These are phyloP conservation scores for Hydrangea macrophylla DNA, from an alignment of 148 eudicot genomes.

Conservation along the genomic window DNA sequence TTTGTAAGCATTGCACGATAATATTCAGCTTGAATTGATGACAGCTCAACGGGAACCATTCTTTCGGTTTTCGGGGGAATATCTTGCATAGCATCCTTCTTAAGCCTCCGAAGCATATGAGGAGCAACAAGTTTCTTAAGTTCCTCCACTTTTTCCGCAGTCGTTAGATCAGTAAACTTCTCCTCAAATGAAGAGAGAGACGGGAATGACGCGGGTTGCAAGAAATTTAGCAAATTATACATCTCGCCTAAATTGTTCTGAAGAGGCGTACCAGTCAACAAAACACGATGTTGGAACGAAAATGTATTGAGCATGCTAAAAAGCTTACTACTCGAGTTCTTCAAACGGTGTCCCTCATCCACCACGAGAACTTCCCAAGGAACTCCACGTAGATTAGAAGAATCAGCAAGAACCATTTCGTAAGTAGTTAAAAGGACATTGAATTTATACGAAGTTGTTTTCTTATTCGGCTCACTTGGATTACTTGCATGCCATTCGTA, in stretches of 20 bases:
- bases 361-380: slow-evolving; percentile 99
- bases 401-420: slow-evolving; percentile 93
- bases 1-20: slow-evolving; percentile 98
- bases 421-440: slow-evolving; percentile 92
- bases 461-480: slow-evolving; percentile 44
- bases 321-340: slow-evolving; percentile 84
- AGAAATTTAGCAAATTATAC: slow-evolving; percentile 86
- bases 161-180: slow-evolving; percentile 83
- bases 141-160: slow-evolving; percentile 90
- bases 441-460: slow-evolving; percentile 64
- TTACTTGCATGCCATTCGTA: slow-evolving; percentile 84
- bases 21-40: slow-evolving; percentile 94
- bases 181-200: slow-evolving; percentile 87
- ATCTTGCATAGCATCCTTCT: slow-evolving; percentile 95
- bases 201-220: slow-evolving; percentile 90
- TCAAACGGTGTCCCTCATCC: slow-evolving; percentile 96
- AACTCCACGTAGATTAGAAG: slow-evolving; percentile 71
- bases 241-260: slow-evolving; percentile 93
- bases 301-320: slow-evolving; percentile 83
- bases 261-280: slow-evolving; percentile 97
- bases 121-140: slow-evolving; percentile 96
- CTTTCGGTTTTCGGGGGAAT: slow-evolving; percentile 98
- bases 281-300: slow-evolving; percentile 87
- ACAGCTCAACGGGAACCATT: slow-evolving; percentile 94
- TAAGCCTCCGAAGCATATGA: slow-evolving; percentile 96